Evolutionary conservation across 2,329 filamentous ascomycete species (phyloP).

Genomic region (Beauveria sp.): DNA sequence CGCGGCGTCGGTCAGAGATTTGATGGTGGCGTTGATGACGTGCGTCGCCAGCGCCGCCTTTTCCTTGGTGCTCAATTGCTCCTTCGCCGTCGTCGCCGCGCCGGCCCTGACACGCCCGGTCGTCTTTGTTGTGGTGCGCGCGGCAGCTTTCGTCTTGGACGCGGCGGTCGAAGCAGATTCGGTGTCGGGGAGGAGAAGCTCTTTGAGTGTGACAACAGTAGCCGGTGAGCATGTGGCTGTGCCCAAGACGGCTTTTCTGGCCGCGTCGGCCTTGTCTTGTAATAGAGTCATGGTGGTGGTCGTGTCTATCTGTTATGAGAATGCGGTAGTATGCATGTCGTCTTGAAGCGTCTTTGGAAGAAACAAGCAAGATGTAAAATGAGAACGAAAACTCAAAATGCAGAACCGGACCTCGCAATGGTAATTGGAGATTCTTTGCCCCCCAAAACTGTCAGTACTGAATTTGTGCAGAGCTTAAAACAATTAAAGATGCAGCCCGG

Average conservation of each 20-base stretch:
- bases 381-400: background rate
- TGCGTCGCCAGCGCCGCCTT: conserved; percentile 63
- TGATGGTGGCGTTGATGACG: conserved; percentile 63
- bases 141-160: conserved; percentile 19
- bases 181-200: conserved; percentile 32
- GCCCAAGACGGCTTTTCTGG: conserved; percentile 47
- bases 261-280: conserved; percentile 37
- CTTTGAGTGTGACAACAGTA: conserved; percentile 39
- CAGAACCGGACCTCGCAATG: background rate
- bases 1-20: conserved; percentile 58
- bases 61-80: conserved; percentile 35
- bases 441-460: background rate
- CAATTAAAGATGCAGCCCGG: background rate
- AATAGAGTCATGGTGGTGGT: conserved; percentile 34
- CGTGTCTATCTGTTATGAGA: conserved; percentile 15
- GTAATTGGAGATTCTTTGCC: background rate
- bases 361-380: background rate
- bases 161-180: conserved; percentile 17
- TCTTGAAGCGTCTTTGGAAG: conserved; percentile 14
- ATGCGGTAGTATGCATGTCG: conserved; percentile 25
- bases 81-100: conserved; percentile 15
- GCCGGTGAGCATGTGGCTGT: conserved; percentile 45
- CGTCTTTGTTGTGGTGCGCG: conserved; percentile 25
- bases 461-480: background rate
- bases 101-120: conserved; percentile 18